phyloP scores from a whole-genome alignment of 129 eudicot species.

The Flaveria linearis region DNA sequence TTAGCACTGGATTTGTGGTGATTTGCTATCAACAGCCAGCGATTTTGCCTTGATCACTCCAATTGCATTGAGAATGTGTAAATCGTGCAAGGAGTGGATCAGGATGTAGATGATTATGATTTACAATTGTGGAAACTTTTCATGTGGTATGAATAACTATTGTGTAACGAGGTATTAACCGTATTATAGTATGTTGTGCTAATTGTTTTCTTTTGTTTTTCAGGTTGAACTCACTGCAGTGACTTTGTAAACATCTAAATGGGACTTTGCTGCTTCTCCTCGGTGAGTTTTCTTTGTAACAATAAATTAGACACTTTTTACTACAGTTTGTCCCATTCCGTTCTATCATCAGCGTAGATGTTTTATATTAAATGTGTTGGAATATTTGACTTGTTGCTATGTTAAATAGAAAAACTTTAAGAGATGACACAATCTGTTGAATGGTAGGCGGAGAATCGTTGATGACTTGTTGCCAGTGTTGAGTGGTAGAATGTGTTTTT shows the following conservation, averaged over 20 bases:
- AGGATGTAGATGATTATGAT: conserved; percentile 18
- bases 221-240: conserved; percentile 17
- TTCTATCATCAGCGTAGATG: no score
- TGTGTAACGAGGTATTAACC: background rate
- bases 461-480: background rate
- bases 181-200: conserved; percentile 2
- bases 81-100: background rate
- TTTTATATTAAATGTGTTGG: background rate
- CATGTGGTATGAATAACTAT: background rate
- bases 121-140: background rate
- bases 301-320: background rate
- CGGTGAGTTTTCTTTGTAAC: conserved; percentile 38
- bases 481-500: background rate
- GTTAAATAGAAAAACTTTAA: background rate
- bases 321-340: background rate
- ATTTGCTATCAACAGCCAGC: no score
- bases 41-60: background rate
- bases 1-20: background rate
- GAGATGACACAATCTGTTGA: background rate
- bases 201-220: conserved; percentile 7
- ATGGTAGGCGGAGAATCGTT: background rate
- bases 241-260: conserved; percentile 29
- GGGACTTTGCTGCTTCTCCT: conserved; percentile 66
- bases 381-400: background rate
- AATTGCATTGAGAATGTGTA: background rate